These are phyloP conservation scores for Proliferodiscus dingleyae DNA, from an alignment of 2,329 filamentous ascomycete species.

Conservation along the genomic window DNA sequence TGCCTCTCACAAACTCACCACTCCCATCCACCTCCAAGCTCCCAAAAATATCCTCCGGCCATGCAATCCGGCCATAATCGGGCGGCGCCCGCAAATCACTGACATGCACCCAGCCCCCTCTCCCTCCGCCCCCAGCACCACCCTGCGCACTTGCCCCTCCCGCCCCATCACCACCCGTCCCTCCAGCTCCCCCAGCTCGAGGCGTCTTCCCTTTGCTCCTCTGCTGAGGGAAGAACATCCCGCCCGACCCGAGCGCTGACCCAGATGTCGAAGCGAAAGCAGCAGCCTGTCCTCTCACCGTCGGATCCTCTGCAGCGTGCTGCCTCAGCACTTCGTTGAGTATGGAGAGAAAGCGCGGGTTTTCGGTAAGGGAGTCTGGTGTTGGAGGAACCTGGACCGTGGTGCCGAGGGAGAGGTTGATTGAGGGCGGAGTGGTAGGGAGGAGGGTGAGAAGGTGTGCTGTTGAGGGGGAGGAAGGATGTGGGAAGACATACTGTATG, in stretches of 20 bases:
- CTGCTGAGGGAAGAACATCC: slow-evolving; percentile 43
- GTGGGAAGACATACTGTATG: slow-evolving; percentile 52
- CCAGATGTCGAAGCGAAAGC: slow-evolving; percentile 57
- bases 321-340: slow-evolving; percentile 52
- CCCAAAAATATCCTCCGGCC: slow-evolving; percentile 65
- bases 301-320: slow-evolving; percentile 52
- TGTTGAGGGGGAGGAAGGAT: slow-evolving; percentile 38
- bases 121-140: slow-evolving; percentile 54
- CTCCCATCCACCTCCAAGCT: slow-evolving; percentile 58
- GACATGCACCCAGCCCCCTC: slow-evolving; percentile 60
- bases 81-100: slow-evolving; percentile 60
- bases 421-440: slow-evolving; percentile 49
- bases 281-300: slow-evolving; percentile 50
- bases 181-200: slow-evolving; percentile 35
- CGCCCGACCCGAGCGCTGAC: slow-evolving; percentile 47
- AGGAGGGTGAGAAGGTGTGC: slow-evolving; percentile 56
- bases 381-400: slow-evolving; percentile 56
- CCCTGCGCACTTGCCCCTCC: slow-evolving; percentile 55
- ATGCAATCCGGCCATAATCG: slow-evolving; percentile 63
- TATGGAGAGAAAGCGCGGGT: slow-evolving; percentile 53
- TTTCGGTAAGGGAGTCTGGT: slow-evolving; percentile 54
- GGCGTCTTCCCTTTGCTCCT: slow-evolving; percentile 27
- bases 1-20: slow-evolving; percentile 55
- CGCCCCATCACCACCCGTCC: slow-evolving; percentile 42
- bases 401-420: slow-evolving; percentile 53